These are phyloP conservation scores for Yamagishiella unicocca DNA, from an alignment of 139 green algal genomes.

Conservation along the genomic window DNA sequence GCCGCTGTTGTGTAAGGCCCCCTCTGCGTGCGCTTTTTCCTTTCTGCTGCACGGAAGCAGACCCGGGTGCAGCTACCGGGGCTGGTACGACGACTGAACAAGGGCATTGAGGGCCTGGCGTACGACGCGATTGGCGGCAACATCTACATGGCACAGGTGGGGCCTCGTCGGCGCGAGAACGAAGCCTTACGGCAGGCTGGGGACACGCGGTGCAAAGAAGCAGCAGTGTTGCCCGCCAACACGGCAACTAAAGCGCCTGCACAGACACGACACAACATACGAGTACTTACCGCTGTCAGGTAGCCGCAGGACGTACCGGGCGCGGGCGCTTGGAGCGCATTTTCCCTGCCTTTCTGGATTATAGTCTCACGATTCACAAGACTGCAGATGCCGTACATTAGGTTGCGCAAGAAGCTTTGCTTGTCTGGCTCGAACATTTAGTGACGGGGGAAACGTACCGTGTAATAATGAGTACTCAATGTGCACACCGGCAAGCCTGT, in stretches of 20 bases:
- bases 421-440: background rate
- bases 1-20: too few species aligned
- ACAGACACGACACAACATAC: background rate
- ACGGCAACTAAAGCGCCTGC: background rate
- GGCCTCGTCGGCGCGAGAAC: background rate
- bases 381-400: background rate
- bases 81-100: conserved; percentile 6
- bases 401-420: too few species aligned
- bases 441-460: background rate
- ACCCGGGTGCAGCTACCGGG: background rate
- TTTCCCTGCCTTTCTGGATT: too few species aligned
- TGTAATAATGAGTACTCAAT: background rate
- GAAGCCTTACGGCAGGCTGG: background rate
- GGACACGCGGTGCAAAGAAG: background rate
- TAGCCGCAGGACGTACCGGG: background rate
- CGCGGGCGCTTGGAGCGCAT: background rate
- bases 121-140: background rate
- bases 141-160: conserved; percentile 24
- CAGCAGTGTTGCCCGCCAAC: too few species aligned
- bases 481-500: background rate
- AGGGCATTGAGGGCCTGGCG: conserved; percentile 31
- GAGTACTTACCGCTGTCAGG: background rate
- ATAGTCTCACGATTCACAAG: background rate
- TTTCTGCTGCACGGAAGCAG: too few species aligned
- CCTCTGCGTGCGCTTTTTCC: too few species aligned